phyloP scores from a whole-genome alignment of 83 land plant species.

The Isoetes engelmannii region DNA sequence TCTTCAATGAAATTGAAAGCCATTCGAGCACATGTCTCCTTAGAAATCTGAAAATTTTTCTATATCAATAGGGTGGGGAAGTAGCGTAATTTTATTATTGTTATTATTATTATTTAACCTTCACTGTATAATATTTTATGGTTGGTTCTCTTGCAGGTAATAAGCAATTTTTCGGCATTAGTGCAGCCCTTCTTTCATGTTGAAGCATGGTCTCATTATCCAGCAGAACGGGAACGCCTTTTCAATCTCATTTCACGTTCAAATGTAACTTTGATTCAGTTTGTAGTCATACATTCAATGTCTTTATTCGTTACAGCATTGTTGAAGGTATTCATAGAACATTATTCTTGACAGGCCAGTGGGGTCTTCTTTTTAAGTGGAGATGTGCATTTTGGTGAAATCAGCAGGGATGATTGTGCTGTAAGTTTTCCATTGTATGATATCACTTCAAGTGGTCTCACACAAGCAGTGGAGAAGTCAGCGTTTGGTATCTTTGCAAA shows the following conservation, averaged over 20 bases:
- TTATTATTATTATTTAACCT: constrained; percentile 3
- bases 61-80: background rate
- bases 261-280: constrained; percentile 37
- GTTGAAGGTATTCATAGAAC: background rate
- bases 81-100: background rate
- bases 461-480: constrained; percentile 60
- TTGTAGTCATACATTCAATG: background rate
- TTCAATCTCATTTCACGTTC: constrained; percentile 47
- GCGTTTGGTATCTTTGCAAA: constrained; percentile 36
- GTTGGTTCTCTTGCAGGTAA: constrained; percentile 40
- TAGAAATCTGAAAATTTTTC: background rate
- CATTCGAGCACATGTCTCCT: background rate
- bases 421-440: constrained; percentile 64
- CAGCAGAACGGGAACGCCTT: constrained; percentile 58
- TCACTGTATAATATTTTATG: background rate
- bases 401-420: constrained; percentile 73
- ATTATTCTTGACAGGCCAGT: constrained; percentile 42
- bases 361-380: constrained; percentile 89
- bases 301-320: background rate
- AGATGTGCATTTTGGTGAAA: constrained; percentile 86
- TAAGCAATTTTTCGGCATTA: constrained; percentile 70
- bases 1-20: background rate
- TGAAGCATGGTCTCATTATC: constrained; percentile 82
- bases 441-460: constrained; percentile 84
- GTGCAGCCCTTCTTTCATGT: constrained; percentile 53